Conservation (phyloP, 164 flowering plant species). For the Berberis thunbergii region DNA sequence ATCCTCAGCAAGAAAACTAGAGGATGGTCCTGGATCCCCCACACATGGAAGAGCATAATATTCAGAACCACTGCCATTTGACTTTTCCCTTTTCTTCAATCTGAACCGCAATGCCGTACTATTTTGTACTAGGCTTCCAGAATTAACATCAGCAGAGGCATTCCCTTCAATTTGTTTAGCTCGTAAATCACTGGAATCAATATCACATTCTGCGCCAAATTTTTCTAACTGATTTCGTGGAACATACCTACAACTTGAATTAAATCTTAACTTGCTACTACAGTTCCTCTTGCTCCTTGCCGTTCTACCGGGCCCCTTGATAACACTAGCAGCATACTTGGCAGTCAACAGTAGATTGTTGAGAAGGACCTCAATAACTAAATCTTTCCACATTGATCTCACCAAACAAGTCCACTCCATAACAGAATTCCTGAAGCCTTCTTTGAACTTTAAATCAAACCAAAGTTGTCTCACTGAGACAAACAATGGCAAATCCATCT, state of each 20-base stretch:
- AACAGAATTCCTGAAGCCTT: constrained; percentile 16
- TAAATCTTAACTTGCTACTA: neutral
- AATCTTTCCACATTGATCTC: constrained; percentile 28
- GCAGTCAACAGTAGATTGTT: neutral
- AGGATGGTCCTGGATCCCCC: neutral
- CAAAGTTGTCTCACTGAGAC: constrained; percentile 47
- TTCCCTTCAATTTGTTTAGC: neutral
- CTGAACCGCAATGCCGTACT: neutral
- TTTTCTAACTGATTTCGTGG: neutral
- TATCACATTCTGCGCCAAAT: neutral
- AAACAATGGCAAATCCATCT: constrained; percentile 9
- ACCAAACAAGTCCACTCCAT: constrained; percentile 41
- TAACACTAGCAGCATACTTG: neutral
- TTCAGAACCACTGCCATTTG: neutral
- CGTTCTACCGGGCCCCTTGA: neutral
- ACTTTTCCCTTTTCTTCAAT: too few species aligned
- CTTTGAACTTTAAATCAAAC: constrained; percentile 31
- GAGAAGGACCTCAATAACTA: constrained; percentile 12
- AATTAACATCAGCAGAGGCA: neutral
- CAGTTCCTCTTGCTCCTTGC: neutral
- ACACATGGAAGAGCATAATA: neutral
- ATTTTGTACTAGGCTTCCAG: neutral
- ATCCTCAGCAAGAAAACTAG: neutral
- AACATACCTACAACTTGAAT: neutral
- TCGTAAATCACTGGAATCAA: neutral